Evolutionary conservation across 768 basidiomycete species (phyloP).

Genomic region (Lentinula sp.): DNA sequence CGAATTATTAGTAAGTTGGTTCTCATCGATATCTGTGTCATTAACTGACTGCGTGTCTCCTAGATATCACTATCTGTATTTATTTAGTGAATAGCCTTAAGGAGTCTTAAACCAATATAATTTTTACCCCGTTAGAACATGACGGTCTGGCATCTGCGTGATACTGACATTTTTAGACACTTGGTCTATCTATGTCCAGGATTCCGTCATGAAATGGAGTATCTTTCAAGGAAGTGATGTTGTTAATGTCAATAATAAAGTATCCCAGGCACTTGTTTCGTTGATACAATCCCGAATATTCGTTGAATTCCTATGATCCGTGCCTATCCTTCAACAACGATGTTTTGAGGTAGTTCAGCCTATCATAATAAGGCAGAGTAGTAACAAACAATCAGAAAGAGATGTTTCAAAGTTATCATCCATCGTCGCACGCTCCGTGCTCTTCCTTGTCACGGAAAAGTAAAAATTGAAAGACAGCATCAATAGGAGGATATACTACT

Average conservation of each 20-base stretch:
- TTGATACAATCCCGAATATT: background rate
- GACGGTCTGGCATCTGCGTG: background rate
- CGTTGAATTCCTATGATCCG: background rate
- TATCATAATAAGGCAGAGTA: too few species aligned
- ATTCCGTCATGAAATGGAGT: background rate
- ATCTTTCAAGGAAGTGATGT: background rate
- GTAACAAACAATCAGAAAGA: too few species aligned
- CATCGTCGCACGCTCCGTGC: too few species aligned
- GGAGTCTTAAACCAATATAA: slow-evolving; percentile 11
- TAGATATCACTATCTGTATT: slow-evolving; percentile 5
- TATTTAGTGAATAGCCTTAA: slow-evolving; percentile 1
- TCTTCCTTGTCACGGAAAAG: too few species aligned
- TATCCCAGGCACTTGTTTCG: background rate
- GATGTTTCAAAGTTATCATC: too few species aligned
- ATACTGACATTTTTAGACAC: background rate
- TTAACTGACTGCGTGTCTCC: background rate
- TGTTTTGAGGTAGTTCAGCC: too few species aligned
- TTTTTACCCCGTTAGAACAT: background rate
- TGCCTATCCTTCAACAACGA: background rate
- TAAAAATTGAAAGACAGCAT: too few species aligned
- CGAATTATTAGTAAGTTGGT: slow-evolving; percentile 1
- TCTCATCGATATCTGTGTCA: background rate
- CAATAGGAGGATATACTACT: background rate
- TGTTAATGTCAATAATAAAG: background rate
- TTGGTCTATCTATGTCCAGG: background rate